Conservation (phyloP, 163 green algal species). For the Coccomyxa subellipsoidea region DNA sequence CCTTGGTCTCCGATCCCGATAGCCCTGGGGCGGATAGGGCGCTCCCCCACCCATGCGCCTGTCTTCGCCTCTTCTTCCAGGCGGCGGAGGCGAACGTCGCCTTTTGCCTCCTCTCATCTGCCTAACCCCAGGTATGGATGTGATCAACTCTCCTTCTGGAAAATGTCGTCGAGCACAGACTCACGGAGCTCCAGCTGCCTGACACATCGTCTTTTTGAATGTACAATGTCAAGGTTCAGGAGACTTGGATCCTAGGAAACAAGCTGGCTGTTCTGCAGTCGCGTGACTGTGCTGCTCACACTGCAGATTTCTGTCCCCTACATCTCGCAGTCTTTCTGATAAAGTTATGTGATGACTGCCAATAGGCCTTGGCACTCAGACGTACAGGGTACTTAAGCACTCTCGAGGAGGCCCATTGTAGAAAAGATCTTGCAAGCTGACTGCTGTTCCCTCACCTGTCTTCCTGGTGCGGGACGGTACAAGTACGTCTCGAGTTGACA, state of each 20-base stretch:
- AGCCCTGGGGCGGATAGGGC: slow-evolving; percentile 4
- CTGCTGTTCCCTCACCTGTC: neutral
- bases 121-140: neutral
- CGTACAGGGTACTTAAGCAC: neutral
- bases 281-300: no score
- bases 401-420: neutral
- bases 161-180: neutral
- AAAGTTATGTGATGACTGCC: no score
- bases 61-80: slow-evolving; percentile 1
- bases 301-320: no score
- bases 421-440: neutral
- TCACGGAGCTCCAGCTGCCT: neutral
- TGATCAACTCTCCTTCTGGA: neutral
- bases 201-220: no score
- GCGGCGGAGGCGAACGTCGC: neutral
- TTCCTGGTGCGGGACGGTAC: neutral
- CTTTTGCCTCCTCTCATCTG: slow-evolving; percentile 11
- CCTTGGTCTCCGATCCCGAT: slow-evolving; percentile 13
- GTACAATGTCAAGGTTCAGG: no score
- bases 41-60: neutral
- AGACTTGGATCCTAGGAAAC: no score
- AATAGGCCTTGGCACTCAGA: no score
- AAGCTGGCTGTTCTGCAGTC: no score
- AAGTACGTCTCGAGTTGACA: neutral
- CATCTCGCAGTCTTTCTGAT: no score